A percentile compares a stretch with the other conserved stretches of the same genome.
Evolutionary conservation across 495 filamentous ascomycete species (phyloP).

Genomic region (Lasiosphaeriaceae sp.): DNA sequence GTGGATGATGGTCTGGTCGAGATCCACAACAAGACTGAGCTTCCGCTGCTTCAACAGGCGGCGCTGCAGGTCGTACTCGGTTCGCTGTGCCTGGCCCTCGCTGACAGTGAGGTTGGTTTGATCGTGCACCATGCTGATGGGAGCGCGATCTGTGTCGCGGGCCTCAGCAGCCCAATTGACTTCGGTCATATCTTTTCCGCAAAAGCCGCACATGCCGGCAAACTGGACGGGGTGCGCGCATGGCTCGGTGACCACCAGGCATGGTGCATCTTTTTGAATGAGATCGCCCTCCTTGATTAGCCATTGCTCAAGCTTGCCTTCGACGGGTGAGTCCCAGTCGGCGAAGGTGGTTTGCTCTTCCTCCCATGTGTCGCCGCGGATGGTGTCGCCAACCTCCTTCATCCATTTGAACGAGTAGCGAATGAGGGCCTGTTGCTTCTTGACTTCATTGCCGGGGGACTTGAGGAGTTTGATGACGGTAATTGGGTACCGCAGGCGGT

Average conservation of each 20-base stretch:
- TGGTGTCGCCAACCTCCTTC: slow-evolving; percentile 68
- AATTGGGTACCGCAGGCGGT: slow-evolving; percentile 83
- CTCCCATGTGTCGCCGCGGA: slow-evolving; percentile 55
- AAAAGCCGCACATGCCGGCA: slow-evolving; percentile 81
- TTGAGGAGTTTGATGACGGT: slow-evolving; percentile 86
- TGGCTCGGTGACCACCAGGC: slow-evolving; percentile 82
- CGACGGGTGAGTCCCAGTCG: slow-evolving; percentile 75
- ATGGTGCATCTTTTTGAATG: slow-evolving; percentile 53
- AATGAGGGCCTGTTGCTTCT: slow-evolving; percentile 71
- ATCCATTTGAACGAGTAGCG: slow-evolving; percentile 77
- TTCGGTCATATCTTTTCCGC: slow-evolving; percentile 95
- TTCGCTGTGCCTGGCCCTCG: slow-evolving; percentile 66
- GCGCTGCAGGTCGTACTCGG: slow-evolving; percentile 81
- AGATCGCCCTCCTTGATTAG: slow-evolving; percentile 67
- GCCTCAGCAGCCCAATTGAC: slow-evolving; percentile 48
- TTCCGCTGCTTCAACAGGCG: slow-evolving; percentile 74
- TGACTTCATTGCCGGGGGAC: slow-evolving; percentile 65
- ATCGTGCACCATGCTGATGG: slow-evolving; percentile 90
- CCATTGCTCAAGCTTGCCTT: slow-evolving; percentile 75
- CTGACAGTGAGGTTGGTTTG: slow-evolving; percentile 76
- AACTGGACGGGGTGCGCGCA: slow-evolving; percentile 91
- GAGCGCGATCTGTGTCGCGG: slow-evolving; percentile 69
- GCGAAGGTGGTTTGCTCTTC: slow-evolving; percentile 61
- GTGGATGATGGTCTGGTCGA: slow-evolving; percentile 98
- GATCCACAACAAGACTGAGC: slow-evolving; percentile 90